phyloP scores from a whole-genome alignment of 2,329 filamentous ascomycete species.

The Torrubiella hemipterigena region DNA sequence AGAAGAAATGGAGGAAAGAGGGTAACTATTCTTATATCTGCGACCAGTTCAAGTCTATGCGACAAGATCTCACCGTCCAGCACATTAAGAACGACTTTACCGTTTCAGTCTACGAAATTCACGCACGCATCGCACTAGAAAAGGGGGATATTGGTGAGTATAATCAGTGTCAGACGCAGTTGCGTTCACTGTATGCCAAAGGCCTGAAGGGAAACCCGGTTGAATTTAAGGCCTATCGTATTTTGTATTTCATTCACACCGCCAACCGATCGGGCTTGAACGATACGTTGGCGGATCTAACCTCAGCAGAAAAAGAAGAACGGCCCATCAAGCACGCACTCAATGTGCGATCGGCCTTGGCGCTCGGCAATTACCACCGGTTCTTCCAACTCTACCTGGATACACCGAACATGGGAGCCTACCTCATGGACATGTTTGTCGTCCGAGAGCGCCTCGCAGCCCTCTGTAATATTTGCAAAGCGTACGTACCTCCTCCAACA shows the following conservation, averaged over 20 bases:
- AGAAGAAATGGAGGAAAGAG: constrained; percentile 89
- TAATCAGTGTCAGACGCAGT: constrained; percentile 99
- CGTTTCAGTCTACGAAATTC: constrained; percentile 91
- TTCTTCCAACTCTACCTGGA: constrained; percentile 95
- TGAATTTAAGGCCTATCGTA: constrained; percentile 99
- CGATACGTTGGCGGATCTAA: constrained; percentile 98
- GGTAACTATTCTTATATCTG: constrained; percentile 96
- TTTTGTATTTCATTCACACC: constrained; percentile 98
- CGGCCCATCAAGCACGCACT: constrained; percentile 80
- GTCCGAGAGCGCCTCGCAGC: constrained; percentile 84
- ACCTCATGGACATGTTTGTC: constrained; percentile 99
- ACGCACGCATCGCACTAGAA: constrained; percentile 93
- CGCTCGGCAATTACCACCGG: constrained; percentile 90
- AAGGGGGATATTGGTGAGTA: constrained; percentile 99
- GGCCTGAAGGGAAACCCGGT: constrained; percentile 79
- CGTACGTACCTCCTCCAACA: constrained; percentile 50
- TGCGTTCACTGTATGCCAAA: constrained; percentile 80
- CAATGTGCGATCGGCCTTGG: constrained; percentile 79
- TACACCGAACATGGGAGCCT: constrained; percentile 92
- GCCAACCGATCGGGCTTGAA: constrained; percentile 97
- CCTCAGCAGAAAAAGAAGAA: constrained; percentile 85
- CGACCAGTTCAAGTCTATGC: constrained; percentile 97
- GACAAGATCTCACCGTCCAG: constrained; percentile 96
- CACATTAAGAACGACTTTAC: constrained; percentile 96
- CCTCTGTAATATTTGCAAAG: constrained; percentile 84